Conservation (phyloP, 257 asterid genomes). For the Vinca minor region DNA sequence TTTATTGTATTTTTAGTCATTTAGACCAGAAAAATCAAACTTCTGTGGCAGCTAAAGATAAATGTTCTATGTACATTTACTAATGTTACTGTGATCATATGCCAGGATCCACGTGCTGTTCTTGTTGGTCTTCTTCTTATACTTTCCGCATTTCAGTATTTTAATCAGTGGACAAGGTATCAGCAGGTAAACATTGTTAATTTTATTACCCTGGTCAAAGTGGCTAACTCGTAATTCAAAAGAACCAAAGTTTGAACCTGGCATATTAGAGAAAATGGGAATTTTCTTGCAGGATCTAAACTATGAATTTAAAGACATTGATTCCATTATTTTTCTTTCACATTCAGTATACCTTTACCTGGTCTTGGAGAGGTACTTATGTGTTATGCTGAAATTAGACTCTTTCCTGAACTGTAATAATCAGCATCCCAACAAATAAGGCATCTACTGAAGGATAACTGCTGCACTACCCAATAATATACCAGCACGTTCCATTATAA, state of each 20-base stretch:
- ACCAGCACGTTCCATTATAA: not conserved
- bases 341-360: not conserved
- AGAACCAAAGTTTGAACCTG: not conserved
- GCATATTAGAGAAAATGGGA: not conserved
- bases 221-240: not conserved
- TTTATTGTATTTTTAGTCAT: not conserved
- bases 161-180: slow-evolving; percentile 89
- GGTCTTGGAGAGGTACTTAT: not conserved
- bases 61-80: not conserved
- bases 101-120: slow-evolving; percentile 90
- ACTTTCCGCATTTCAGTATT: slow-evolving; percentile 82
- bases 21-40: not conserved
- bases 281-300: not conserved
- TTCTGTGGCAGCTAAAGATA: not conserved
- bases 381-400: not conserved
- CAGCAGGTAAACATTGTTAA: slow-evolving; percentile 54
- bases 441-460: not conserved
- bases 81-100: slow-evolving; percentile 16
- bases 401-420: not conserved
- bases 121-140: slow-evolving; percentile 84
- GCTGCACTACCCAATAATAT: not conserved
- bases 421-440: not conserved
- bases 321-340: not conserved
- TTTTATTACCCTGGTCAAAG: too few species aligned
- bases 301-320: not conserved